Conservation (phyloP, 495 filamentous ascomycete species). For the Penicillium psychrofluorescens region DNA sequence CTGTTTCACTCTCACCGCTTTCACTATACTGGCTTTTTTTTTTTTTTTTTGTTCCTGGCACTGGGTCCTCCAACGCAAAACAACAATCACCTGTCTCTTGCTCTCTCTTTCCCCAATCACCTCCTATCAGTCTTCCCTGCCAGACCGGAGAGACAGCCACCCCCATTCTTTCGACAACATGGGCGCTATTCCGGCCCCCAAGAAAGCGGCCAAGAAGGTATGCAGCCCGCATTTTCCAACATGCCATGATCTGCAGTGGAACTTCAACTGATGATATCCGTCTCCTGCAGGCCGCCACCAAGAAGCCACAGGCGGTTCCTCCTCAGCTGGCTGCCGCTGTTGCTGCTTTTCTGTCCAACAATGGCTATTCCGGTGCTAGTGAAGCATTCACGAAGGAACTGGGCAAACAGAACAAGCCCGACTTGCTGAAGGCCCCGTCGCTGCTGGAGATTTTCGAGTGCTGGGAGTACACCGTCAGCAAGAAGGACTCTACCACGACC, state of each 20-base stretch:
- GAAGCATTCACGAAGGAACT: slow-evolving; percentile 51
- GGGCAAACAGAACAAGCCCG: slow-evolving; percentile 17
- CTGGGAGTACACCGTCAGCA: slow-evolving; percentile 30
- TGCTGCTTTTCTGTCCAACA: slow-evolving; percentile 56
- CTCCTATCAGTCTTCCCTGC: not conserved
- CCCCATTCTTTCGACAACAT: slow-evolving; percentile 14
- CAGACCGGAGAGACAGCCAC: not conserved
- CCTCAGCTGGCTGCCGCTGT: slow-evolving; percentile 58
- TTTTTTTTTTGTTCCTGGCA: slow-evolving; percentile 24
- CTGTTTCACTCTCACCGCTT: slow-evolving; percentile 11
- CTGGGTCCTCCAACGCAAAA: not conserved
- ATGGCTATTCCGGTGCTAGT: slow-evolving; percentile 54
- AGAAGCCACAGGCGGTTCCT: slow-evolving; percentile 23
- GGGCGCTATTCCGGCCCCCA: slow-evolving; percentile 22
- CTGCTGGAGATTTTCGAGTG: slow-evolving; percentile 44
- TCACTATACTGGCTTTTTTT: slow-evolving; percentile 23
- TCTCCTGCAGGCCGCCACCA: slow-evolving; percentile 8
- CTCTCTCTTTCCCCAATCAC: not conserved
- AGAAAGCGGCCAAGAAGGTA: slow-evolving; percentile 34
- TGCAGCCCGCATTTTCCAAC: not conserved
- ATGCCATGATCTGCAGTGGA: not conserved
- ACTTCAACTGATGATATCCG: slow-evolving; percentile 4
- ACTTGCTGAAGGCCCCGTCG: slow-evolving; percentile 34
- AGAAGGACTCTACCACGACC: slow-evolving; percentile 14
- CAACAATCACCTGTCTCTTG: not conserved